Conservation (phyloP, 2,329 filamentous ascomycete species). For the Coniochaeta sp. region DNA sequence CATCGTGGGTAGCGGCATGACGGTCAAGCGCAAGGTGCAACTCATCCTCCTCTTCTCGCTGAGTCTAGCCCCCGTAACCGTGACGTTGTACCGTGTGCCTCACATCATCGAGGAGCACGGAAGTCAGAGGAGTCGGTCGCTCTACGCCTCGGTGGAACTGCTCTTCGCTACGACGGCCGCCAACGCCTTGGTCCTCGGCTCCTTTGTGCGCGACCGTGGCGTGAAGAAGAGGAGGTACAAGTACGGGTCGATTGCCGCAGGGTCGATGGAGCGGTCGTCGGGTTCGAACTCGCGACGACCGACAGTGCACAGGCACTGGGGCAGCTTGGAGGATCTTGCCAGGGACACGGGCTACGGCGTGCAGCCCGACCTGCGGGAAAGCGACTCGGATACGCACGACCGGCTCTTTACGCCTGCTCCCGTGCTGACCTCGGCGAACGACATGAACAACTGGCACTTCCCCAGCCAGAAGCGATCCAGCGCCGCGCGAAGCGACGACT, state of each 20-base stretch:
- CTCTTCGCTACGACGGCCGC: conserved; percentile 81
- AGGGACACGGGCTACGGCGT: conserved; percentile 68
- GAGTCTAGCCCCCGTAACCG: conserved; percentile 70
- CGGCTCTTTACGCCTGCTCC: conserved; percentile 16
- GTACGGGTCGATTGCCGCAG: conserved; percentile 49
- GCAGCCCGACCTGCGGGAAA: conserved; percentile 41
- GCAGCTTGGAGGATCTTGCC: conserved; percentile 87
- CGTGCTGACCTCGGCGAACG: conserved; percentile 20
- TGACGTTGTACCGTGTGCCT: conserved; percentile 76
- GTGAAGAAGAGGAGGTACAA: conserved; percentile 84
- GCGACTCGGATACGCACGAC: conserved; percentile 16
- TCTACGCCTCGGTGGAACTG: conserved; percentile 85
- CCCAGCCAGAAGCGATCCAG: conserved; percentile 22
- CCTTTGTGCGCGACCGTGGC: conserved; percentile 84
- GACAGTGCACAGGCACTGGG: conserved; percentile 61
- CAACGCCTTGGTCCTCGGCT: conserved; percentile 84
- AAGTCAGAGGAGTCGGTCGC: conserved; percentile 77
- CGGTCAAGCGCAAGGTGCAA: conserved; percentile 68
- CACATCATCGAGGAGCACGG: conserved; percentile 65
- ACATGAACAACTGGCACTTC: conserved; percentile 41
- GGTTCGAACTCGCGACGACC: conserved; percentile 32
- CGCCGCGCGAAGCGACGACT: conserved; percentile 31
- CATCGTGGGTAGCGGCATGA: conserved; percentile 72
- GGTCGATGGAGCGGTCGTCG: conserved; percentile 50
- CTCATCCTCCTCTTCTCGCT: conserved; percentile 77